Base-by-base conservation (phyloP, 2,329 filamentous ascomycete species). In the Penicillium sp. region DNA sequence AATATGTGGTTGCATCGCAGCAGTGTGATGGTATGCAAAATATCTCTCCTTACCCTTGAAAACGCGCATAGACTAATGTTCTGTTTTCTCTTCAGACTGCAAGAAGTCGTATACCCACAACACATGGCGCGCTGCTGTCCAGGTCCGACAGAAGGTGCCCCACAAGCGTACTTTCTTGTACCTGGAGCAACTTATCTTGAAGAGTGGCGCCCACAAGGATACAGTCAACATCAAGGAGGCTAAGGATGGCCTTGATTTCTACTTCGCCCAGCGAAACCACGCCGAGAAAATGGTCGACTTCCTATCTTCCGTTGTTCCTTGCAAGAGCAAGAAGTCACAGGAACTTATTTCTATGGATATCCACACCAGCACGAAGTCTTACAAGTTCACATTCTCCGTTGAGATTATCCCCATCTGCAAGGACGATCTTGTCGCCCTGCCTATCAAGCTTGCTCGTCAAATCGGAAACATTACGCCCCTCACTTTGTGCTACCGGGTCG, bases 161-260 rank as follows among this genome's bases (percentile, higher is more conserved):
- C 95, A 99, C 80, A 99, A 98, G 85, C 84, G 95, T 68, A 91
- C 88, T 1, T 91, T 91, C 75, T 75, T 91, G 57, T 90, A 85
- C 72, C 86, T 98, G 35, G 95, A 98, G 77, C 93, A 99, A 81
- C 83, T 98, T 55, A 96, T 99, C 67, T 82, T 99, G 67, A 98
- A 97, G 81, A 92, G 98, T 74, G 85, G 86, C 55, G 95, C 93
- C 4, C 93, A 96, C 75, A 85, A 87, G 63, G 93, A 99, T 66
- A 95, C 93, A 1, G 93, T 97, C 77, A 99, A 98, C 75, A 99
- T 99, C 78, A 97, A 96, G 74, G 95, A 99, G 78, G 90, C 91
- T 27, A 93, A 93, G 77, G 92, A 97, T 67, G 95, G 95, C 1
- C 88, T 99, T 58, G 95, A 99, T 74, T 99, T 99, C 75, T 99